Evolutionary conservation across 1,139 yeast genomes (phyloP), one percentile per base, ranked within the genome.

Genomic region (Taphrina wiesneri): DNA sequence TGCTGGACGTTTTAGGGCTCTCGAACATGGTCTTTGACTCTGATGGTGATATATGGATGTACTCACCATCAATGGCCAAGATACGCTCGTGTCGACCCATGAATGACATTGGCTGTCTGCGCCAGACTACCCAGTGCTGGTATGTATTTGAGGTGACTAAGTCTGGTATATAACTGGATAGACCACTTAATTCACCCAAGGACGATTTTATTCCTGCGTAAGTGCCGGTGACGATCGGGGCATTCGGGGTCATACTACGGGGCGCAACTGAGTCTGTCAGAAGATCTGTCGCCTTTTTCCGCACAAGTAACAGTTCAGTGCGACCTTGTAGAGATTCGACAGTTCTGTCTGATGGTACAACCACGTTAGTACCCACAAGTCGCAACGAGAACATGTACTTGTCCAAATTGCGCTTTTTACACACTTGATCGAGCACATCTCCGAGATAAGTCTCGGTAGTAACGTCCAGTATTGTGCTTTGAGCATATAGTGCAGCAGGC

Each of bases 1-100:
- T 90, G 0, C 96, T 87, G 41, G 92, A 86, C 0, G 97, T 92
- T 74, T 92, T 92, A 71, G 88, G 84, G 69, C 88, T 86, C 66
- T 86, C 87, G 71, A 85, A 84, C 83, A 86, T 80, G 56, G 82
- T 82, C 71, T 85, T 83, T 65, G 86, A 85, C 68, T 87, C 89
- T 1, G 92, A 85, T 1, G 98, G 97, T 72, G 92, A 85, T 64
- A 93, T 83, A 74, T 92, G 95, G 17, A 93, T 85, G 73, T 91
- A 92, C 73, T 91, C 97, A 21, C 98, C 98, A 75, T 93, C 98
- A 52, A 93, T 84, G 0, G 96, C 92, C 59, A 93, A 79, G 0
- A 91, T 84, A 71, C 95, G 85, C 71, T 92, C 96, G 69, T 90
- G 90, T 64, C 91, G 83, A 67, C 86, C 85, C 69, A 88, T 84